Evolutionary conservation across 2,329 filamentous ascomycete genomes (phyloP), one percentile per base, ranked within the genome.

Genomic region (Talaromyces sp.): DNA sequence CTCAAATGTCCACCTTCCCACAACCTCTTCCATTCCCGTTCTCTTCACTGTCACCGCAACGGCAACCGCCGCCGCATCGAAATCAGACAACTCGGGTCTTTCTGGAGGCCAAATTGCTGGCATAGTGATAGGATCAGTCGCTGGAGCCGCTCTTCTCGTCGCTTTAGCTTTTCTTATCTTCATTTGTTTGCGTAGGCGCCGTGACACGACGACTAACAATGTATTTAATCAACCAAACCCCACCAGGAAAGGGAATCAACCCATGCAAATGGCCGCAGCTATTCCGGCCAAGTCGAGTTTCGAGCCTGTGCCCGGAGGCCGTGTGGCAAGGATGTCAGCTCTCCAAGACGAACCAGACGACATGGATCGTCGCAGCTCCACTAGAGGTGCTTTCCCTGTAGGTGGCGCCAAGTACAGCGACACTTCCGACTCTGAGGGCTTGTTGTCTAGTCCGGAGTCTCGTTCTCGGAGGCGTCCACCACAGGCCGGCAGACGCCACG

Each of bases 281-380:
- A 71, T 69, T 31, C 67, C 62, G 14, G 66, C 64, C 51, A 69
- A 70, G 60, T 75, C 71, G 65, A 87, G 85, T 46, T 89, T 90
- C 65, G 89, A 91, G 67, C 84, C 92, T 17, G 82, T 96, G 11
- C 90, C 92, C 6, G 93, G 92, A 50, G 92, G 91, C 31, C 88
- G 95, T 63, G 95, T 99, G 62, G 91, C 95, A 43, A 88, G 95
- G 59, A 98, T 99, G 95, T 93, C 93, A 43, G 95, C 95, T 35
- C 77, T 99, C 57, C 93, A 97, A 76, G 88, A 87, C 5, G 85
- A 88, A 58, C 85, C 86, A 0, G 85, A 82, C 61, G 83, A 86
- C 24, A 85, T 83, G 60, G 82, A 73, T 71, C 78, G 27, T 21
- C 53, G 41, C 4, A 56, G 51, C 35, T 38, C 35, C n/a, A 56